These are phyloP conservation scores for Coniella vitis DNA, from an alignment of 2,329 filamentous ascomycete species.

Conservation along the genomic window DNA sequence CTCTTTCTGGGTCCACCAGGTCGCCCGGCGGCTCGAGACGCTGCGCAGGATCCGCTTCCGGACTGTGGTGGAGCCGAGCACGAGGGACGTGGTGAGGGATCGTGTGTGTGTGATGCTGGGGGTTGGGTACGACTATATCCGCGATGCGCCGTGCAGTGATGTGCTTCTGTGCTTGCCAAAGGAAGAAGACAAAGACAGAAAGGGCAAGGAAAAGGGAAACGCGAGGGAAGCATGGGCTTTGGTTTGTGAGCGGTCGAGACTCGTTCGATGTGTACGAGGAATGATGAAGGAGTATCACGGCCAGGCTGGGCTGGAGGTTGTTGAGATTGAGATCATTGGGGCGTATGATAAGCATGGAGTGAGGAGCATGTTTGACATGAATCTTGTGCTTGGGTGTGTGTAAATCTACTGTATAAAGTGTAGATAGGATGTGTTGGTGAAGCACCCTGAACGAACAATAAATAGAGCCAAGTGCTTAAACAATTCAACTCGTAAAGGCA, in stretches of 20 bases:
- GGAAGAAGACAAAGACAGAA: neutral
- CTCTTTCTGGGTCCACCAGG: neutral
- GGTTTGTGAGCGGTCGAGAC: neutral
- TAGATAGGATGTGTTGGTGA: too few relatives aligned
- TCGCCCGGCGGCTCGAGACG: neutral
- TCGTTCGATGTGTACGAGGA: neutral
- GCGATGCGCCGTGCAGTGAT: neutral
- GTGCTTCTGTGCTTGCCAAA: neutral
- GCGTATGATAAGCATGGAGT: neutral
- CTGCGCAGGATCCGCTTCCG: neutral
- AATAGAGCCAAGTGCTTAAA: too few relatives aligned
- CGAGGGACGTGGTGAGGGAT: neutral
- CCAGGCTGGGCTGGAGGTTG: neutral
- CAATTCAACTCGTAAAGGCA: too few relatives aligned
- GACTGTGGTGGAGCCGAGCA: neutral
- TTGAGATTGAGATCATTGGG: neutral
- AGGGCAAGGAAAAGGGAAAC: neutral
- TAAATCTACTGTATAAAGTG: too few relatives aligned
- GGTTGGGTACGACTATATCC: neutral
- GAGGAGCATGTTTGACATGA: neutral
- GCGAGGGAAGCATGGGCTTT: neutral
- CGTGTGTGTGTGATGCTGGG: neutral
- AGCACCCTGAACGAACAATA: too few relatives aligned
- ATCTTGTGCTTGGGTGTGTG: neutral
- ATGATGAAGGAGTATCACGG: neutral